These are phyloP conservation scores for Torulaspora quercuum DNA, from an alignment of 805 yeast species.

Conservation along the genomic window DNA sequence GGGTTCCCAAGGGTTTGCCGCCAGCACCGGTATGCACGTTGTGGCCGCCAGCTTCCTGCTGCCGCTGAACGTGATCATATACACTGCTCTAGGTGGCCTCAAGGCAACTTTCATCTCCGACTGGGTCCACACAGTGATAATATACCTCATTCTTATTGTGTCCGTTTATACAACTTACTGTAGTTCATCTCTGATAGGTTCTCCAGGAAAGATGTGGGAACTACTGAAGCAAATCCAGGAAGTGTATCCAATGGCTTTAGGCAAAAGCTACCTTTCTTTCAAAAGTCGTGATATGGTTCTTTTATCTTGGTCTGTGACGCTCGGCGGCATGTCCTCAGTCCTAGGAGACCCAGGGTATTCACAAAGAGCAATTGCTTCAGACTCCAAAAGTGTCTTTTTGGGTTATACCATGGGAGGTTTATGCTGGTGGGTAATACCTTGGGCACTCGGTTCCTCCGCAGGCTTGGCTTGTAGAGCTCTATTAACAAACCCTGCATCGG, in stretches of 20 bases:
- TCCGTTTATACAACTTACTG: constrained; percentile 38
- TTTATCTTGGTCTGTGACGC: constrained; percentile 32
- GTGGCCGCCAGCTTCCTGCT: constrained; percentile 46
- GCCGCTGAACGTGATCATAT: constrained; percentile 47
- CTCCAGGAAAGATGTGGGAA: constrained; percentile 45
- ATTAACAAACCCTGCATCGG: constrained; percentile 33
- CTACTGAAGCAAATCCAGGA: constrained; percentile 38
- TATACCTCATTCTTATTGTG: constrained; percentile 40
- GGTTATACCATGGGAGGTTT: constrained; percentile 41
- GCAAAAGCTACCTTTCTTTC: constrained; percentile 36
- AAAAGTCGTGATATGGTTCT: constrained; percentile 32
- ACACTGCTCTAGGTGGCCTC: constrained; percentile 50
- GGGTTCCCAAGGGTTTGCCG: constrained; percentile 43
- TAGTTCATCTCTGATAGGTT: constrained; percentile 41
- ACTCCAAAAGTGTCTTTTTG: constrained; percentile 33
- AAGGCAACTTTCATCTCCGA: constrained; percentile 52
- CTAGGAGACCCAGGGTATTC: constrained; percentile 41
- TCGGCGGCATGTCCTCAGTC: constrained; percentile 36
- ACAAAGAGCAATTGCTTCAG: constrained; percentile 45
- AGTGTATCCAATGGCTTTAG: constrained; percentile 33
- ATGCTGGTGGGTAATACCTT: constrained; percentile 40
- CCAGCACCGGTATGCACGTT: constrained; percentile 43
- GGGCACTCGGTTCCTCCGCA: constrained; percentile 37
- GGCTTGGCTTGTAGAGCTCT: constrained; percentile 41
- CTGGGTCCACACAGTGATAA: constrained; percentile 48